phyloP scores from a whole-genome alignment of 805 yeast species.

The Saccharomycopsis sp. region DNA sequence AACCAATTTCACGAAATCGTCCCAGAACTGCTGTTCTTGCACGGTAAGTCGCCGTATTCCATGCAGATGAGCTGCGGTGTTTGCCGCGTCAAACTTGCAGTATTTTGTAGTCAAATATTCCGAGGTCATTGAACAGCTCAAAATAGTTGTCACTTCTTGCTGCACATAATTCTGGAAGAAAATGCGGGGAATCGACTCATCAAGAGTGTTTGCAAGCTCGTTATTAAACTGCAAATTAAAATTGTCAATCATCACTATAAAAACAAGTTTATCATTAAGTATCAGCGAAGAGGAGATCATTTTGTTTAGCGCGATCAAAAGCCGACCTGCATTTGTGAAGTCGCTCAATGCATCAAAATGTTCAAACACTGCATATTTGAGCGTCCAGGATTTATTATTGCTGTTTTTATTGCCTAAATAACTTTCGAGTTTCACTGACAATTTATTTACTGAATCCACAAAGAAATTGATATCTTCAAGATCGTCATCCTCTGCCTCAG shows the following conservation, averaged over 20 bases:
- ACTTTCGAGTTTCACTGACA: conserved; percentile 11
- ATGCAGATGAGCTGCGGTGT: not conserved
- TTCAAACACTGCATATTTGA: conserved; percentile 8
- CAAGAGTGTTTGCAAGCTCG: conserved; percentile 29
- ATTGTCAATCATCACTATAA: conserved; percentile 11
- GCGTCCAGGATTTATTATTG: not conserved
- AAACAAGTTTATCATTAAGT: conserved; percentile 2
- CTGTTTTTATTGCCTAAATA: not conserved
- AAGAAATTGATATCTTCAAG: not conserved
- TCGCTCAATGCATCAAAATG: conserved; percentile 6
- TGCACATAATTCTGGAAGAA: conserved; percentile 32
- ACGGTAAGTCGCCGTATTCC: conserved; percentile 22
- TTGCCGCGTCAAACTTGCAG: conserved; percentile 19
- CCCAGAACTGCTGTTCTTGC: conserved; percentile 30
- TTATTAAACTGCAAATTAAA: conserved; percentile 10
- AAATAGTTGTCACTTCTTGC: conserved; percentile 29
- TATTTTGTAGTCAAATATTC: conserved; percentile 11
- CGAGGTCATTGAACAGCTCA: conserved; percentile 28
- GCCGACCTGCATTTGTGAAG: conserved; percentile 2
- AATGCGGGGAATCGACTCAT: conserved; percentile 32
- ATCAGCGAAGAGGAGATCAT: conserved; percentile 1
- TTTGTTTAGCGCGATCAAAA: conserved; percentile 6
- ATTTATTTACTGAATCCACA: conserved; percentile 7
- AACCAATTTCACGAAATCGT: conserved; percentile 34
- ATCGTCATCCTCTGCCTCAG: not conserved